Evolutionary conservation across 2,329 filamentous ascomycete species (phyloP), one percentile per base, ranked within the genome.

Genomic region (Didymella exigua): DNA sequence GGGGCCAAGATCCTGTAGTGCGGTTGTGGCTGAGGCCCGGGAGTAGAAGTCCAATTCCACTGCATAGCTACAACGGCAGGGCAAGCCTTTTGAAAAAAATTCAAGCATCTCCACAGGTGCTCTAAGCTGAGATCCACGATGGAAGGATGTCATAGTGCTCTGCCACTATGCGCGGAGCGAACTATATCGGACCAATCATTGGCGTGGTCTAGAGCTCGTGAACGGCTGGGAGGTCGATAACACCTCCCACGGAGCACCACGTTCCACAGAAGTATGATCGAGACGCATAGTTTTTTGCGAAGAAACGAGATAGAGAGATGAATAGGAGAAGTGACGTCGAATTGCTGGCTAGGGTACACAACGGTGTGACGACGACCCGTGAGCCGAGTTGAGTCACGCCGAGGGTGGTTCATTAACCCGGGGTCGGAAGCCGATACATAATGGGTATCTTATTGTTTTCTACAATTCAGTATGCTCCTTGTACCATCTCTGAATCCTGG

Each of bases 401-500:
- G 27, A n/a, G n/a, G 11, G 14, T 43, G 9, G 11, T 9, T 40
- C 9, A 9, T 9, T 14, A 8, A 23, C 13, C 4, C n/a, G 21
- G n/a, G 26, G 23, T 10, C 19, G 11, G 14, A 14, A 24, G 11
- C 19, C 34, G 19, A 16, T 41, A 18, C 19, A 40, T 14, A 40
- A 6, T 4, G 6, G 36, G 18, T 11, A 29, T 29, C 10, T 3
- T 29, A 11, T 7, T 8, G 27, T 7, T 11, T 29, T 11, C 9
- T 10, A 11, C 3, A 7, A 29, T 10, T 49, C 23, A 49, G 14
- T 45, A 54, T 13, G 45, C 46, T 11, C 45, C 51, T 31, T 54
- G 27, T 8, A 10, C 34, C 26, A 40, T 40, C 18, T 26, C 16
- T 27, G 51, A 40, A 30, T 58, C 54, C 40, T 62, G 62, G 54